Base-by-base conservation (phyloP, 352 stramenopile genomes). In the Globisporangium yorkense region DNA sequence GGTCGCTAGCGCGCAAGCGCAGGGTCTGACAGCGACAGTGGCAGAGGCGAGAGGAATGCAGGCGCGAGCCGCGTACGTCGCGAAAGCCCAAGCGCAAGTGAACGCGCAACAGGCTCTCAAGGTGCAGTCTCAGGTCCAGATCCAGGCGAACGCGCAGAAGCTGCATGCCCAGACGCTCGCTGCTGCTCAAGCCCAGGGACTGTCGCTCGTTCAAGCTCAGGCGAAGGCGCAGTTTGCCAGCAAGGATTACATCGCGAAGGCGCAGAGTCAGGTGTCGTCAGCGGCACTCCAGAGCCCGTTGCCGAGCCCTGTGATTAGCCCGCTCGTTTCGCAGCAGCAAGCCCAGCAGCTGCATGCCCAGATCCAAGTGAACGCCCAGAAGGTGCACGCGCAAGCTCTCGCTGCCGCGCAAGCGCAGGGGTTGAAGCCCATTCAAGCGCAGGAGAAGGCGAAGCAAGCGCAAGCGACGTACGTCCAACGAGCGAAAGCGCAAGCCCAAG, bases 181-280 rank as follows among this genome's bases (percentile, higher is more conserved):
- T 9, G 82, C 81, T 33, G 87, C 87, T 2, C 85, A 96, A 61
- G 84, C 84, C 0, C 87, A 96, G 67, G 87, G 87, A 1, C 61
- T 96, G 2, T 94, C 87, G 33, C 68, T 94, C 20, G 81, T 92
- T 16, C 85, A 95, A 66, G 87, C 87, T 9, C 87, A 96, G 43
- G 83, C 84, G 2, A 94, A 94, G 48, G 87, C 85, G 10, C 84
- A 95, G 52, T 87, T 89, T 51, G 85, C 83, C 27, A 94, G 85
- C 63, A 94, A 95, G 54, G 85, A 96, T 44, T 96, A 96, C 61
- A 94, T 96, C 15, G 80, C 85, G 1, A 96, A 96, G 66, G 84
- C 84, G 1, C 81, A 94, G 52, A 92, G 78, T 51, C 82, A 93
- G 18, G 76, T 91, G 13, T 86, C 81, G n/a, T 83, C 82, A 24